Evolutionary conservation across 345 rosid species (phyloP), one percentile per base, ranked within the genome.

Genomic region (Hypericum androsaemum): DNA sequence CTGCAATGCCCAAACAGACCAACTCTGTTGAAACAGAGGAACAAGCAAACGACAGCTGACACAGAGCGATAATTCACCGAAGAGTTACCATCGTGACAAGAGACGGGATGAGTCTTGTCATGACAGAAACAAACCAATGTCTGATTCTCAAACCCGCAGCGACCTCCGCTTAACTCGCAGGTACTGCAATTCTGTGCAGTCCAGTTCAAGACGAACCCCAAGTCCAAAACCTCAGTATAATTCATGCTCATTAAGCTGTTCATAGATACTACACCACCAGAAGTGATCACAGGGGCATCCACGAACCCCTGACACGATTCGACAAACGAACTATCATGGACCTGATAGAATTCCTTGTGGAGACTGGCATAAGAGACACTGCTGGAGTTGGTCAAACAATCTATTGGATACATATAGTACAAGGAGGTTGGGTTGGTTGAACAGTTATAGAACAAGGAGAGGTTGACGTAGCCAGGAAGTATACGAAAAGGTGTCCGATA

Each of bases 141-240:
- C 9, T 53, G 15, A 32, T 69, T 43, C 16, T 69, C 56, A 57
- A 46, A 72, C 10, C 81, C 77, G 44, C 89, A 71, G 10, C 77
- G 32, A 0, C 81, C 86, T 0, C 82, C 82, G 50, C 86, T 77
- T 35, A 7, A 44, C 36, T 47, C 54, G 47, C 84, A 82, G 47
- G 59, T 37, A 39, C 41, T 52, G 57, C 83, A 80, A 66, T 57
- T 51, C 40, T 54, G 66, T 57, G 72, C 80, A 47, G 53, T 58
- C 81, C 83, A 82, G 7, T 58, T 75, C 81, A 85, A 53, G 57
- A 71, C 44, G 54, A 82, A 76, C 5, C 92, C 95, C 56, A 35
- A 69, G 64, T 60, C 66, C 69, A 80, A 56, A 60, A 84, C 57
- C 11, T 58, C 70, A 28, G 4, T 7, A n/a, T n/a, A n/a, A n/a